Evolutionary conservation across 345 rosid species (phyloP).

Genomic region (Populus pruinosa): DNA sequence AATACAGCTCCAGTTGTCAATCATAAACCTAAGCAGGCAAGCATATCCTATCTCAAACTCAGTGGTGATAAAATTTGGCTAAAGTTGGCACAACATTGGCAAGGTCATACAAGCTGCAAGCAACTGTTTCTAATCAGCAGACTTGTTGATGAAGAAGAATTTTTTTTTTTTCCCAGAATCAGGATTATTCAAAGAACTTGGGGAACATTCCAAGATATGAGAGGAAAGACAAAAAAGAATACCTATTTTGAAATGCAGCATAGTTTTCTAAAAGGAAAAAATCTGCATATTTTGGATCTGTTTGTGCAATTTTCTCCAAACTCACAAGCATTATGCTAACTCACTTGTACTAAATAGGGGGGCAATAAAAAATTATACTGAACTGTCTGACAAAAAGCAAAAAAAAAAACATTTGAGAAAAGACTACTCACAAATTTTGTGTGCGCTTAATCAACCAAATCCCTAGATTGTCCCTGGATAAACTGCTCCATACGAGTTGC

Average conservation of each 20-base stretch:
- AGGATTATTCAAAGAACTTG: background rate
- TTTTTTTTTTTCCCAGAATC: background rate
- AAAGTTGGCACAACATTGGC: conserved; percentile 94
- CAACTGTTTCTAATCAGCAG: conserved; percentile 30
- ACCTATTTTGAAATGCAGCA: conserved; percentile 99
- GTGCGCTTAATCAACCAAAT: conserved; percentile 96
- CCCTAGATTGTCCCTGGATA: conserved; percentile 96
- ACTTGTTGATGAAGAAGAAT: background rate
- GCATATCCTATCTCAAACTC: background rate
- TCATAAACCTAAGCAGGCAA: background rate
- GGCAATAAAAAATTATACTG: background rate
- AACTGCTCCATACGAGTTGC: conserved; percentile 99
- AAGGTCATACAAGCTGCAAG: conserved; percentile 85
- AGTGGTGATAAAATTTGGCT: conserved; percentile 93
- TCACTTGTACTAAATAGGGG: background rate
- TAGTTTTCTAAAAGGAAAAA: conserved; percentile 90
- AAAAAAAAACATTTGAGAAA: background rate
- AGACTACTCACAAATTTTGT: conserved; percentile 76
- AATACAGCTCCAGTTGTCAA: background rate
- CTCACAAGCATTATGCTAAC: conserved; percentile 88
- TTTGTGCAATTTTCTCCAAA: conserved; percentile 87
- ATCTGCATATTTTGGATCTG: conserved; percentile 90
- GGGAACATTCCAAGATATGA: background rate
- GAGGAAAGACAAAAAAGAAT: background rate
- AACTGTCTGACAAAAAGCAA: background rate